Conservation (phyloP, 805 yeast species). For the Debaryomyces castellii region DNA sequence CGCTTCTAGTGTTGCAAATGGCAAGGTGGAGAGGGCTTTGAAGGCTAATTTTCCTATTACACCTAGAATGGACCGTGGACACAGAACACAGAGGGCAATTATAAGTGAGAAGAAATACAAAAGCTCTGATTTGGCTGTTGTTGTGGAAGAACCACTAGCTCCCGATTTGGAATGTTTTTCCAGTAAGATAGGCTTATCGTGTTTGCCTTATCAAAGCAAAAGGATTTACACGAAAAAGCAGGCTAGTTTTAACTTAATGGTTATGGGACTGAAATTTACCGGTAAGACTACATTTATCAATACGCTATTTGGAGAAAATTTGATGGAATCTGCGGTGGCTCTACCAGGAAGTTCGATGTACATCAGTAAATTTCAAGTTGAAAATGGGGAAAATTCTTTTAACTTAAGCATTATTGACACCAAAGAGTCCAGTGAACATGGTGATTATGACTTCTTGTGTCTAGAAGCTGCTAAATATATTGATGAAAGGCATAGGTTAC, state of each 20-base stretch:
- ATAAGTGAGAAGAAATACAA: background rate
- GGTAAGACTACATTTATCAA: conserved; percentile 81
- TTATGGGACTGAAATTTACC: conserved; percentile 34
- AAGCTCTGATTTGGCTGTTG: background rate
- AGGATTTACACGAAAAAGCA: conserved; percentile 25
- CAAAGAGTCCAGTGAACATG: background rate
- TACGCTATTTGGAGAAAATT: conserved; percentile 61
- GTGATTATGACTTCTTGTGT: background rate
- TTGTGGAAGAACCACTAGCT: background rate
- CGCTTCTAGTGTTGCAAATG: background rate
- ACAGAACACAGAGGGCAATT: background rate
- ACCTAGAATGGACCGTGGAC: too few species aligned
- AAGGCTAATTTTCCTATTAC: too few species aligned
- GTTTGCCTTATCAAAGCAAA: conserved; percentile 32
- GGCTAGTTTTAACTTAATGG: conserved; percentile 35
- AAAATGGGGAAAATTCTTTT: conserved; percentile 48
- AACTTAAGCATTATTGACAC: conserved; percentile 60
- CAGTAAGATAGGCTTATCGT: conserved; percentile 18
- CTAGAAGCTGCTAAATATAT: conserved; percentile 51
- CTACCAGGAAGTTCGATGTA: conserved; percentile 18
- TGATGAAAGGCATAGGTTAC: conserved; percentile 72
- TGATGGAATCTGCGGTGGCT: conserved; percentile 11
- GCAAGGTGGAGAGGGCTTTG: too few species aligned
- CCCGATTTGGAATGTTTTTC: background rate
- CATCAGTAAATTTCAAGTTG: background rate